Evolutionary conservation across 345 rosid genomes (phyloP).

Genomic region (Viola odorata): DNA sequence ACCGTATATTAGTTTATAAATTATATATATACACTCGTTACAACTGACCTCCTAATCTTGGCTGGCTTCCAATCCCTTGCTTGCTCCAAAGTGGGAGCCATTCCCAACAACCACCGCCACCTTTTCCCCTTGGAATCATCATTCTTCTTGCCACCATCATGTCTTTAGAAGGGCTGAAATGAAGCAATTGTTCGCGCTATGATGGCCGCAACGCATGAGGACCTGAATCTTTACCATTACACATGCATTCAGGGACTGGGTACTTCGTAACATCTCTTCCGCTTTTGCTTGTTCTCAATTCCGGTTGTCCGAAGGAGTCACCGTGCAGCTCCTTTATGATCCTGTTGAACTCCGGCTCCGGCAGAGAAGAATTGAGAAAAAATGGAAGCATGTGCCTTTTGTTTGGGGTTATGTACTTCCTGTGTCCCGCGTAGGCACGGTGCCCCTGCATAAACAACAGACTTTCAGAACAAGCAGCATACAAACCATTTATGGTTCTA

Average conservation of each 20-base stretch:
- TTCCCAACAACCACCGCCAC: too few species aligned
- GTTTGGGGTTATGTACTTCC: constrained; percentile 84
- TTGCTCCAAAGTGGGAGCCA: too few species aligned
- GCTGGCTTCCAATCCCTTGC: too few species aligned
- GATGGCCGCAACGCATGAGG: background rate
- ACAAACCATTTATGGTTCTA: background rate
- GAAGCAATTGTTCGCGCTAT: too few species aligned
- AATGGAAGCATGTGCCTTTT: constrained; percentile 90
- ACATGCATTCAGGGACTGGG: constrained; percentile 88
- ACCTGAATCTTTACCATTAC: constrained; percentile 47
- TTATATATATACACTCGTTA: too few species aligned
- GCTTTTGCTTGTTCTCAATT: constrained; percentile 55
- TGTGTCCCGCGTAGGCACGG: constrained; percentile 83
- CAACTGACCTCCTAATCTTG: too few species aligned
- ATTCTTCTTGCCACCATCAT: too few species aligned
- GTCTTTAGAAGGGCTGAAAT: too few species aligned
- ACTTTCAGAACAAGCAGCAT: constrained; percentile 1
- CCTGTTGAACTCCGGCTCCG: constrained; percentile 56
- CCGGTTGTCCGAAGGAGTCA: constrained; percentile 87
- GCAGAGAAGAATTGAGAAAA: constrained; percentile 60
- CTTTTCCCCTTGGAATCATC: too few species aligned
- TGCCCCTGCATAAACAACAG: constrained; percentile 52
- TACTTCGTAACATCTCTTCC: constrained; percentile 86
- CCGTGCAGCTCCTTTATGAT: constrained; percentile 63
- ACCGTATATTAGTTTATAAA: too few species aligned